phyloP scores from a whole-genome alignment of 2,329 filamentous ascomycete species.

The Monosporascus sp. region DNA sequence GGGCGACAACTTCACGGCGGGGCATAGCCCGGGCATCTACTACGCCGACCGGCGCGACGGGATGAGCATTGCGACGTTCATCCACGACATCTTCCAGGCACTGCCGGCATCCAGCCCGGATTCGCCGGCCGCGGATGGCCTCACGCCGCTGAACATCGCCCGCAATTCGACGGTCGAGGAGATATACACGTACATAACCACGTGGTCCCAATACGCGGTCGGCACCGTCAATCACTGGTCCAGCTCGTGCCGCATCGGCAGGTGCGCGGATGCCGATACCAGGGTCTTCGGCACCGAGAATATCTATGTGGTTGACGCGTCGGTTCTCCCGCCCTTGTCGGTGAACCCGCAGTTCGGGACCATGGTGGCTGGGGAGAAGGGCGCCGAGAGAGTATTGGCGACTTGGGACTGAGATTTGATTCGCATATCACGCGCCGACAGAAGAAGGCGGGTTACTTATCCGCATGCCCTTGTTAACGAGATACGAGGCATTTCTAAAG shows the following conservation, averaged over 20 bases:
- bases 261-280: conserved; percentile 42
- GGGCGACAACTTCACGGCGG: conserved; percentile 35
- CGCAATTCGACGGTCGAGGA: conserved; percentile 40
- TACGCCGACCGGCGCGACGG: conserved; percentile 43
- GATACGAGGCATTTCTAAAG: no score
- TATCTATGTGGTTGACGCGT: conserved; percentile 46
- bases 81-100: conserved; percentile 42
- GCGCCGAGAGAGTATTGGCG: conserved; percentile 40
- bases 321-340: conserved; percentile 44
- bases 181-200: conserved; percentile 46
- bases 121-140: conserved; percentile 26
- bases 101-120: conserved; percentile 27
- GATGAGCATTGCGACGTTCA: conserved; percentile 43
- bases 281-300: conserved; percentile 44
- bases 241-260: conserved; percentile 44
- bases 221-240: conserved; percentile 50
- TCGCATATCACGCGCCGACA: no score
- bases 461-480: no score
- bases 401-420: conserved; percentile 8
- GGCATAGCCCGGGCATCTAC: conserved; percentile 37
- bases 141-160: conserved; percentile 44
- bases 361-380: conserved; percentile 49
- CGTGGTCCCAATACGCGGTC: conserved; percentile 38
- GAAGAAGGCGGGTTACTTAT: no score
- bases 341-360: conserved; percentile 51